phyloP scores from a whole-genome alignment of 257 asterid genomes.

The Eucommia ulmoides region DNA sequence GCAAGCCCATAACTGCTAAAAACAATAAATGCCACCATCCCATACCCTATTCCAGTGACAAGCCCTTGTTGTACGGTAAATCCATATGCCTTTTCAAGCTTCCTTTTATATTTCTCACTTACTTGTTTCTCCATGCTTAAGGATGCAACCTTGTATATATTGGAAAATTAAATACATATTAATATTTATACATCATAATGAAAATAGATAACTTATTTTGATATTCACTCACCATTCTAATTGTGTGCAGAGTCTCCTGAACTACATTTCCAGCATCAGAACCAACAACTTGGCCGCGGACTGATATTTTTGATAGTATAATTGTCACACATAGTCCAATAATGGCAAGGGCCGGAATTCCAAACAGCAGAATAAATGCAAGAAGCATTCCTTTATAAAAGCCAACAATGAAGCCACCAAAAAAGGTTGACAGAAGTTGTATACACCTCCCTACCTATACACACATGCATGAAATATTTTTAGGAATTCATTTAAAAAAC shows the following conservation, averaged over 20 bases:
- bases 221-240: constrained; percentile 31
- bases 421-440: constrained; percentile 37
- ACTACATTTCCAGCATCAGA: constrained; percentile 53
- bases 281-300: constrained; percentile 37
- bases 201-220: too few species aligned
- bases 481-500: neutral
- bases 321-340: constrained; percentile 31
- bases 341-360: constrained; percentile 31
- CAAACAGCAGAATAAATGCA: constrained; percentile 29
- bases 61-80: constrained; percentile 46
- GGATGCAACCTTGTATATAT: constrained; percentile 75
- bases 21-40: constrained; percentile 28
- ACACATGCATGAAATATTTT: neutral
- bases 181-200: too few species aligned
- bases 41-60: constrained; percentile 47
- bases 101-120: constrained; percentile 25
- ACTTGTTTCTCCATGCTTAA: constrained; percentile 54
- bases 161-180: too few species aligned
- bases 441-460: constrained; percentile 50
- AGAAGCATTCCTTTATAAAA: constrained; percentile 51
- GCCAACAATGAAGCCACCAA: constrained; percentile 50
- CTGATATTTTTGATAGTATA: constrained; percentile 30
- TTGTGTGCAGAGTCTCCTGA: constrained; percentile 49
- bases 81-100: constrained; percentile 31
- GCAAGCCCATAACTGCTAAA: constrained; percentile 50